Conservation (phyloP, 768 basidiomycete species). For the Amanita phalloides region DNA sequence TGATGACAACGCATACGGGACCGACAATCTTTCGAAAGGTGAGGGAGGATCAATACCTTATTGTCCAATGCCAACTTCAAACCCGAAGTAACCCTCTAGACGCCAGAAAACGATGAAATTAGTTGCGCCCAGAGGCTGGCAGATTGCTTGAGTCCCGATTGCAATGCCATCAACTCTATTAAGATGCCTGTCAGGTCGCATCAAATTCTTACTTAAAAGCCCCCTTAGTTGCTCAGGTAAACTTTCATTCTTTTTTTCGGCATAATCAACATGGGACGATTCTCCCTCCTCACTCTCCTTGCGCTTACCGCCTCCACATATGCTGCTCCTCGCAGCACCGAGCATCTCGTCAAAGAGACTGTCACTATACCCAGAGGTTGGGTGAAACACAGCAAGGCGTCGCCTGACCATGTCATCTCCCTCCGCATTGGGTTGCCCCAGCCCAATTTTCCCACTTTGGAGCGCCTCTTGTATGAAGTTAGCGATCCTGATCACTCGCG, state of each 20-base stretch:
- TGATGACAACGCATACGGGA: too few relatives aligned
- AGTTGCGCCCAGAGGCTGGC: too few relatives aligned
- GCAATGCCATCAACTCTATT: too few relatives aligned
- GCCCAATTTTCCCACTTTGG: conserved; percentile 34
- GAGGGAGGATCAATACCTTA: too few relatives aligned
- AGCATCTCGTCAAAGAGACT: conserved; percentile 18
- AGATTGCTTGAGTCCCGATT: too few relatives aligned
- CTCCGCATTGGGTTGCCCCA: conserved; percentile 51
- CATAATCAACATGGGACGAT: neutral
- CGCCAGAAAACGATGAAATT: too few relatives aligned
- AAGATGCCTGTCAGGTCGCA: too few relatives aligned
- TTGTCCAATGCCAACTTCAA: too few relatives aligned
- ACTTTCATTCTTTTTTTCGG: neutral
- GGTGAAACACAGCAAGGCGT: conserved; percentile 32
- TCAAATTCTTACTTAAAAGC: too few relatives aligned
- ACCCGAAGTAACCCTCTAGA: too few relatives aligned
- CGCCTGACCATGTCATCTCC: conserved; percentile 32
- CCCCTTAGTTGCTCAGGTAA: neutral
- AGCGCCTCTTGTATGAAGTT: conserved; percentile 42
- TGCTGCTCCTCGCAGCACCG: conserved; percentile 11
- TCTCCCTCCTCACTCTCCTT: conserved; percentile 5
- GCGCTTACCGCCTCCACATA: conserved; percentile 11
- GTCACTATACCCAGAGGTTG: conserved; percentile 35
- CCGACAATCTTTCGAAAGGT: too few relatives aligned
- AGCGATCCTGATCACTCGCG: conserved; percentile 43